phyloP scores from a whole-genome alignment of 2,329 filamentous ascomycete genomes.

The Aspergillus glaucus region DNA sequence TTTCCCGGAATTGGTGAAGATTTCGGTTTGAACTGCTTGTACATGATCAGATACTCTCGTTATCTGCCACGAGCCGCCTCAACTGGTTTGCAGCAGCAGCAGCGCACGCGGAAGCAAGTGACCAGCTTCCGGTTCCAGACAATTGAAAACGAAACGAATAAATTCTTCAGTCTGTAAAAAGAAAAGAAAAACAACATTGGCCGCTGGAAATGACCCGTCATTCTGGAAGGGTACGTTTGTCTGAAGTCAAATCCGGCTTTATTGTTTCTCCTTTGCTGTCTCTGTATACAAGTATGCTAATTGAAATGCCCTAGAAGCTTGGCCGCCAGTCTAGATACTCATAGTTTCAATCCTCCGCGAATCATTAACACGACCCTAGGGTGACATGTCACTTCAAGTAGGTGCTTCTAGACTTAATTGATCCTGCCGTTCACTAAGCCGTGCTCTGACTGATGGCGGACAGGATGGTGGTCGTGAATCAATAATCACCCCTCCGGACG shows the following conservation, averaged over 20 bases:
- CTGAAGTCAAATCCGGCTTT: neutral
- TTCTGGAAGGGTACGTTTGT: neutral
- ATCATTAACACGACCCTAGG: neutral
- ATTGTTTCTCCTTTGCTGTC: neutral
- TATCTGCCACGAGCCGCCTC: neutral
- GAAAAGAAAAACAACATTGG: neutral
- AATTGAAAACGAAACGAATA: neutral
- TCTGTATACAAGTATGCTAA: neutral
- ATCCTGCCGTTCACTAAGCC: neutral
- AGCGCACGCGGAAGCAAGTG: neutral
- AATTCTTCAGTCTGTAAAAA: neutral
- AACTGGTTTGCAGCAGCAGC: neutral
- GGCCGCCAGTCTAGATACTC: neutral
- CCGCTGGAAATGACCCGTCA: neutral
- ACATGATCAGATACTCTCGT: no score
- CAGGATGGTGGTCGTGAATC: neutral
- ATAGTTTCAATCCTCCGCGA: neutral
- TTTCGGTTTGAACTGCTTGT: no score
- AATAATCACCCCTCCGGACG: slow-evolving; percentile 4
- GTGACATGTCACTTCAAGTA: neutral
- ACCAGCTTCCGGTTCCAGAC: neutral
- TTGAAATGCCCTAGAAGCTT: neutral
- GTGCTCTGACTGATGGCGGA: neutral
- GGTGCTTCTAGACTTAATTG: neutral
- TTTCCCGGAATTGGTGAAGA: no score